Evolutionary conservation across 805 yeast species (phyloP).

Genomic region (Pichia occidentalis): DNA sequence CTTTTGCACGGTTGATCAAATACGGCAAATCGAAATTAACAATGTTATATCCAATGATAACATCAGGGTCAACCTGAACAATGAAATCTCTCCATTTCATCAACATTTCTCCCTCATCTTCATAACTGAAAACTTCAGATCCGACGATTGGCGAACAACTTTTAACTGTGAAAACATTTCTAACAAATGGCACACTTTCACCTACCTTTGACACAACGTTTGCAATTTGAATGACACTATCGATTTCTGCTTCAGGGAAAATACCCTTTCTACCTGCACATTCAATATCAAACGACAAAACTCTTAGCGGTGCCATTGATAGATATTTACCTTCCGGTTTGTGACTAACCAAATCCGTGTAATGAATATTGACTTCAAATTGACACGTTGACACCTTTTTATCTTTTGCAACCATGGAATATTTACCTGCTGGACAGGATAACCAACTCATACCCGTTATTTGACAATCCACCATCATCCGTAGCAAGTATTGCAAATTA

Average conservation of each 20-base stretch:
- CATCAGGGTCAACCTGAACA: conserved; percentile 85
- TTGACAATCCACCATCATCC: conserved; percentile 88
- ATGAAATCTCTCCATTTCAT: conserved; percentile 82
- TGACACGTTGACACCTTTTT: conserved; percentile 69
- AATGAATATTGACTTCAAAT: conserved; percentile 69
- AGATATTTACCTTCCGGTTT: conserved; percentile 92
- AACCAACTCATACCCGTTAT: conserved; percentile 98
- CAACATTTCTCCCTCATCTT: conserved; percentile 76
- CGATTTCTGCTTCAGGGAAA: conserved; percentile 90
- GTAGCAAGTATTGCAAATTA: conserved; percentile 75
- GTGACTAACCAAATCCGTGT: conserved; percentile 65
- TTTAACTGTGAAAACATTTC: conserved; percentile 90
- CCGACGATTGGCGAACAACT: conserved; percentile 93
- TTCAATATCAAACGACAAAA: conserved; percentile 93
- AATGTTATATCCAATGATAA: conserved; percentile 92
- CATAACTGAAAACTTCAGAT: conserved; percentile 73
- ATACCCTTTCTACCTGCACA: conserved; percentile 97
- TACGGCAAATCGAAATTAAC: conserved; percentile 95
- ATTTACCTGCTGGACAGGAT: conserved; percentile 73
- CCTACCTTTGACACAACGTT: conserved; percentile 86
- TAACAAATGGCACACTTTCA: conserved; percentile 77
- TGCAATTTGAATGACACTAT: conserved; percentile 95
- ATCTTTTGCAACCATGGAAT: conserved; percentile 36
- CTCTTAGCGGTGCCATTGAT: conserved; percentile 86
- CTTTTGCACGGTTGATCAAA: conserved; percentile 76